A percentile compares a stretch with the other conserved stretches of the same genome.
Evolutionary conservation across 2,329 filamentous ascomycete genomes (phyloP).

Genomic region (Chaetomiaceae sp.): DNA sequence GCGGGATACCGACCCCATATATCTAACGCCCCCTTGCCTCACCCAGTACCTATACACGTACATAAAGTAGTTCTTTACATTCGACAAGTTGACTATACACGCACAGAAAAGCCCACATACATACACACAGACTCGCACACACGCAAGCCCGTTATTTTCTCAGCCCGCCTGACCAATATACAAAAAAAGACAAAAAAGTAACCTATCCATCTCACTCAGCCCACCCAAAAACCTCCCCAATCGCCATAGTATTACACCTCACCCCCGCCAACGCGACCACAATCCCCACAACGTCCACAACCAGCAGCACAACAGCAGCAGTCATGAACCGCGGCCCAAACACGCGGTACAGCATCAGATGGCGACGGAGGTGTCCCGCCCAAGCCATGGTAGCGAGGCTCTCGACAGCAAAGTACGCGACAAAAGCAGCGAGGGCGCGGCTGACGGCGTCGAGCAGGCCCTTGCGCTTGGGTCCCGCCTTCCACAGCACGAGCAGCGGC

Average conservation of each 20-base stretch:
- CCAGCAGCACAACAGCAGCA: conserved; percentile 63
- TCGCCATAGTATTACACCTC: conserved; percentile 69
- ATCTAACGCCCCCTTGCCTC: too few species aligned
- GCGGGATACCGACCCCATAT: too few species aligned
- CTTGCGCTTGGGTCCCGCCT: conserved; percentile 69
- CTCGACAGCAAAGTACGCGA: conserved; percentile 78
- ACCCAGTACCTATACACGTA: too few species aligned
- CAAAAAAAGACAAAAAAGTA: too few species aligned
- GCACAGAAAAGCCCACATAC: too few species aligned
- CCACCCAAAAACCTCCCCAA: conserved; percentile 87
- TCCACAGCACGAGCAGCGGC: conserved; percentile 83
- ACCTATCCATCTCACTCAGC: conserved; percentile 34
- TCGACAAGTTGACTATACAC: too few species aligned
- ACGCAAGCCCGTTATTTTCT: too few species aligned
- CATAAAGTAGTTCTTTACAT: too few species aligned
- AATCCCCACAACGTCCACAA: conserved; percentile 72
- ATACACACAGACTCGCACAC: too few species aligned
- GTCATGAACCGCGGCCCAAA: conserved; percentile 91
- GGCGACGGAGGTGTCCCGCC: conserved; percentile 79
- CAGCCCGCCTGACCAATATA: too few species aligned
- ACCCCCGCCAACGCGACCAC: conserved; percentile 68
- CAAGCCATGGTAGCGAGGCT: conserved; percentile 83
- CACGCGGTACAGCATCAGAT: conserved; percentile 94
- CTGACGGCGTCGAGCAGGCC: conserved; percentile 66
- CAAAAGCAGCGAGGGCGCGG: conserved; percentile 66